Percentiles rank a stretch among this genome's conserved stretches.
phyloP scores from a whole-genome alignment of 2,329 filamentous ascomycete genomes.

The Curvularia spicifera region DNA sequence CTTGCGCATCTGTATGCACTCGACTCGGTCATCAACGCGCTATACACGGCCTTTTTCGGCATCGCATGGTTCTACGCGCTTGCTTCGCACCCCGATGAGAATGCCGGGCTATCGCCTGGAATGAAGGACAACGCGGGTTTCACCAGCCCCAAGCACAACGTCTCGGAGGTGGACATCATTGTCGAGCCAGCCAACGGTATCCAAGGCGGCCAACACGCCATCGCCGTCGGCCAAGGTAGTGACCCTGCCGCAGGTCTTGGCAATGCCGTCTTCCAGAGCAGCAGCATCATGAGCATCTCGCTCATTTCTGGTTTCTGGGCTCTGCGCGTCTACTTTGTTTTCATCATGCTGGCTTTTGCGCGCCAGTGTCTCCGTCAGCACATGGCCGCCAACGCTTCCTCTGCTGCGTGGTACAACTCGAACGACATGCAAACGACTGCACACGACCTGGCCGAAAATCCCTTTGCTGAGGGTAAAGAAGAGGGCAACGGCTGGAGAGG shows the following conservation, averaged over 20 bases:
- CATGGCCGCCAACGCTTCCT: constrained; percentile 57
- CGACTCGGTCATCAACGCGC: constrained; percentile 80
- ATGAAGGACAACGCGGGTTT: constrained; percentile 70
- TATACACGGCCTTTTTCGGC: constrained; percentile 82
- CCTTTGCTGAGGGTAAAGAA: constrained; percentile 73
- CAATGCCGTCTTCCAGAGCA: constrained; percentile 69
- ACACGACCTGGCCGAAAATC: constrained; percentile 64
- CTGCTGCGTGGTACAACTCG: constrained; percentile 51
- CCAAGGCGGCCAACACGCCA: constrained; percentile 59
- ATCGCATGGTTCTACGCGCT: constrained; percentile 85
- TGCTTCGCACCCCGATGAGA: constrained; percentile 59
- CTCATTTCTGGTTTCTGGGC: constrained; percentile 76
- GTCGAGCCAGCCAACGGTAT: constrained; percentile 56
- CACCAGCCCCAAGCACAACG: constrained; percentile 67
- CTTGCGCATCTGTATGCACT: constrained; percentile 86
- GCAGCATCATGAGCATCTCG: constrained; percentile 76
- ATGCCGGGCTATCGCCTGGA: constrained; percentile 54
- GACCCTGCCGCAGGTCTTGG: constrained; percentile 58
- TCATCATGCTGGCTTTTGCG: constrained; percentile 84
- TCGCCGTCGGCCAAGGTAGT: constrained; percentile 54
- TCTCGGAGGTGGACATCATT: constrained; percentile 62
- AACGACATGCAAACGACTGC: constrained; percentile 49
- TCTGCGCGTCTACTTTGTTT: constrained; percentile 80
- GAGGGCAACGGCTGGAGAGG: constrained; percentile 82
- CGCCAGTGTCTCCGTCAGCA: constrained; percentile 76